Percentiles rank a stretch among this genome's conserved stretches.
Evolutionary conservation across 1,284 basidiomycete species (phyloP).

Genomic region (Cryptococcus sp.): DNA sequence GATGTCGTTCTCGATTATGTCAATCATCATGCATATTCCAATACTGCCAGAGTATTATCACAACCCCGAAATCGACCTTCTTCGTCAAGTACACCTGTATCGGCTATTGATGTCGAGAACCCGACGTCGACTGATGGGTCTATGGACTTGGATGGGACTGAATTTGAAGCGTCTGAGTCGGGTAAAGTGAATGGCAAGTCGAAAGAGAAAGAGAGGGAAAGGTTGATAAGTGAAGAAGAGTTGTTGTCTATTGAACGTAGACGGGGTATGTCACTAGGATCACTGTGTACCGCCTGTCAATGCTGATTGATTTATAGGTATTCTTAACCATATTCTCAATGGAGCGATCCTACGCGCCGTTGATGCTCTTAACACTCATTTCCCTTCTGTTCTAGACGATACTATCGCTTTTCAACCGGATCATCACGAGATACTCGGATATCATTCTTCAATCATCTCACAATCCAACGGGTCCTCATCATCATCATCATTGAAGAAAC

Average conservation of each 20-base stretch:
- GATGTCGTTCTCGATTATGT: slow-evolving; percentile 44
- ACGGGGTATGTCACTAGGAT: slow-evolving; percentile 21
- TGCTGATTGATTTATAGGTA: slow-evolving; percentile 15
- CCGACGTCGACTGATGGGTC: too few relatives aligned
- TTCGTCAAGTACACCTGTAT: background rate
- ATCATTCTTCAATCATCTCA: background rate
- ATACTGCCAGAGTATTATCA: slow-evolving; percentile 29
- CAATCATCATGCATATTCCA: slow-evolving; percentile 30
- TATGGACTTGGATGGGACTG: too few relatives aligned
- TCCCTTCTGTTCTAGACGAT: slow-evolving; percentile 29
- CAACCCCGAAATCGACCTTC: slow-evolving; percentile 1
- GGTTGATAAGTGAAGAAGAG: slow-evolving; percentile 13
- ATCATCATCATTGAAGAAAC: background rate
- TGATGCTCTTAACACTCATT: slow-evolving; percentile 31
- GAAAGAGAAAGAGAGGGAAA: slow-evolving; percentile 4
- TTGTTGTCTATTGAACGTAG: slow-evolving; percentile 31
- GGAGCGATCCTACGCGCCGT: slow-evolving; percentile 35
- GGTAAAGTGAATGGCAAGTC: background rate
- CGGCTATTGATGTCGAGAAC: too few relatives aligned
- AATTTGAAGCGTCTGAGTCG: too few relatives aligned
- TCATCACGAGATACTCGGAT: background rate
- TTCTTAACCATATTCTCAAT: slow-evolving; percentile 38
- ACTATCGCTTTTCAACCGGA: background rate
- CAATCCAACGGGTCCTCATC: background rate
- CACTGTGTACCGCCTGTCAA: background rate